Percentiles rank a stretch among this genome's conserved stretches.
These are phyloP conservation scores for Auriculariales sp. DNA, from an alignment of 768 basidiomycete species.

Conservation along the genomic window DNA sequence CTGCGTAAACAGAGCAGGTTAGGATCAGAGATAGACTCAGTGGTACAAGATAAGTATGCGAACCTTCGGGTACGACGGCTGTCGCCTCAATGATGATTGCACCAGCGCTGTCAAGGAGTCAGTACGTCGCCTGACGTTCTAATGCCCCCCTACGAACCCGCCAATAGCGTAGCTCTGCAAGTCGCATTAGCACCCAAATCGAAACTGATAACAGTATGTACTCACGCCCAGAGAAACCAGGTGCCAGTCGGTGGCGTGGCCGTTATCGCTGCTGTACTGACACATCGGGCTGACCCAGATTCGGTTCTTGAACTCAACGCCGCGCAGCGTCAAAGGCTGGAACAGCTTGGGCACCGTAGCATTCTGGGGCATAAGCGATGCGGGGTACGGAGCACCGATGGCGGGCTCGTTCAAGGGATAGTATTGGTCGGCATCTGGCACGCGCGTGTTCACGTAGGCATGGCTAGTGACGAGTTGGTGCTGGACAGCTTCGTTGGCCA, in stretches of 20 bases:
- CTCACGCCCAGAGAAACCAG: constrained; percentile 58
- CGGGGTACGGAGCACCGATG: constrained; percentile 29
- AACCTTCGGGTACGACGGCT: constrained; percentile 50
- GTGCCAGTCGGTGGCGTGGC: constrained; percentile 74
- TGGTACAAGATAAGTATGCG: constrained; percentile 1
- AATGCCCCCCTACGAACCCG: constrained; percentile 56
- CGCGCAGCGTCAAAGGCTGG: constrained; percentile 45
- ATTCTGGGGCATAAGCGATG: constrained; percentile 31
- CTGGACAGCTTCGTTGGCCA: not conserved
- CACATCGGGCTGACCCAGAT: constrained; percentile 73
- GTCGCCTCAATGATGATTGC: constrained; percentile 65
- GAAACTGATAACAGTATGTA: no score
- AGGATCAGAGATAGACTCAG: not conserved
- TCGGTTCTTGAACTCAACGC: constrained; percentile 57
- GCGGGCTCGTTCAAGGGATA: constrained; percentile 45
- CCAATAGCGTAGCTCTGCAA: constrained; percentile 13
- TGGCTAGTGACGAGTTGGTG: constrained; percentile 9
- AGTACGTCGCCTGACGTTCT: no score
- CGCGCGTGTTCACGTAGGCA: constrained; percentile 37
- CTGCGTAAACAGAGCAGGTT: constrained; percentile 16
- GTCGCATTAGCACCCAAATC: not conserved
- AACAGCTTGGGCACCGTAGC: constrained; percentile 43
- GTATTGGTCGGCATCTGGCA: constrained; percentile 36
- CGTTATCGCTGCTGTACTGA: constrained; percentile 61
- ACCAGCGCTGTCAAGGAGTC: no score